These are phyloP conservation scores for Termitomyces sp. DNA, from an alignment of 768 basidiomycete species.

Conservation along the genomic window DNA sequence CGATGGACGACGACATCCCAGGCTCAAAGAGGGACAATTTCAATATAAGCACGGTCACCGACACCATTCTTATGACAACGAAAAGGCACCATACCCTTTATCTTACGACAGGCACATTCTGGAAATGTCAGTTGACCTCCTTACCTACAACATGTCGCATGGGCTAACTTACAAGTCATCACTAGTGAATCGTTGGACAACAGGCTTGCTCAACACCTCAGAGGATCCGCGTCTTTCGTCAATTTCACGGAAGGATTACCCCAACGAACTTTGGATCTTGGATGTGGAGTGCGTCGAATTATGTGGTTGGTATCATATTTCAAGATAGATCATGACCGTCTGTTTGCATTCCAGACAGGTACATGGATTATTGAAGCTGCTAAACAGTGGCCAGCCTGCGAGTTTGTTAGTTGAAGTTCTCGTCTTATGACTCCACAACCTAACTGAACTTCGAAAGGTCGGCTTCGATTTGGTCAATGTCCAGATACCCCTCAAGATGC, in stretches of 20 bases:
- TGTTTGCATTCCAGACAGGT: constrained; percentile 43
- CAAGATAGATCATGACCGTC: neutral
- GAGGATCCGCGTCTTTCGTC: constrained; percentile 56
- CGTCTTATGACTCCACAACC: neutral
- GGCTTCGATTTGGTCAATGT: constrained; percentile 79
- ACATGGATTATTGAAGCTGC: constrained; percentile 74
- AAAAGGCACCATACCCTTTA: constrained; percentile 79
- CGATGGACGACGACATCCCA: constrained; percentile 33
- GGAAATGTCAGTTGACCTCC: constrained; percentile 46
- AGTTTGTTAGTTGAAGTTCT: constrained; percentile 44
- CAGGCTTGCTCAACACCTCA: constrained; percentile 43
- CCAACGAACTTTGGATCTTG: constrained; percentile 58
- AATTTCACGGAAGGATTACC: constrained; percentile 52
- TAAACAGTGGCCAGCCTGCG: constrained; percentile 62
- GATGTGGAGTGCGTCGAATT: constrained; percentile 59
- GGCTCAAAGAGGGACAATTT: constrained; percentile 57
- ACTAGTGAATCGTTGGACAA: constrained; percentile 55
- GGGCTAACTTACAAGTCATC: neutral
- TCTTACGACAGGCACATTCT: constrained; percentile 66
- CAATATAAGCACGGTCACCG: constrained; percentile 55
- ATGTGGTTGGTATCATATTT: neutral
- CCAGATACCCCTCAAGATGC: constrained; percentile 53
- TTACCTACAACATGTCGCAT: neutral
- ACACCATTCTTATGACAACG: constrained; percentile 65
- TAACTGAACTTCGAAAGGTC: constrained; percentile 38